Base-by-base conservation (phyloP, 306 rosid species). In the Cicer yamashitae region DNA sequence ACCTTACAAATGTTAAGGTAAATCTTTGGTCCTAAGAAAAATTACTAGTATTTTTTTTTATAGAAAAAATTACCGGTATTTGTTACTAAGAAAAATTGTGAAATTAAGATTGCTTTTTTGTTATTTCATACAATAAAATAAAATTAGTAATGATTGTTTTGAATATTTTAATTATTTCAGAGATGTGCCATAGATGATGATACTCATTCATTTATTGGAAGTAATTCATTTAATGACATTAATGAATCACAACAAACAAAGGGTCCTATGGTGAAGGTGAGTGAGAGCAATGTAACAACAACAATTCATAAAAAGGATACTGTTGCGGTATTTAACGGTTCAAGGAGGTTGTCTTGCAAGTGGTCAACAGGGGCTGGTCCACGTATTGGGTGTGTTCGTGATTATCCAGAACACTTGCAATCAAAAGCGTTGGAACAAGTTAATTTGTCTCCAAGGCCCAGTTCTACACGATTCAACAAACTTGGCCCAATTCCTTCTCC, bases 401-500 rank as follows among this genome's bases (percentile, higher is more conserved):
- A 91, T 75, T 93, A 93, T 71, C 97, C 98, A 57, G 56, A 72
- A 3, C 92, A 86, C 41, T 82, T 93, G 34, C 97, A 91, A 61
- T 80, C 88, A 1, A 91, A 83, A 39, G 98, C 98, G 8, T 60
- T 93, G 79, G 98, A 93, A 79, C 97, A 93, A 14, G 94, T 93
- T 41, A 80, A 86, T 70, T 74, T 93, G 58, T 93, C 98, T 0
- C 98, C 98, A 0, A 80, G 91, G 25, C 83, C 88, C 47, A 86
- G 54, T 73, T 22, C 80, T 39, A 79, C 78, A 56, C 10, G 79
- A 3, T 8, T 25, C 5, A 48, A 45, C 5, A 77, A 69, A 39
- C 86, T 70, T 18, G 97, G 97, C 81, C 98, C 98, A 81, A 86
- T 93, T 80, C 98, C 97, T 1, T 93, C 98, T 70, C 97, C 98